Conservation (phyloP, 2,329 filamentous ascomycete genomes). For the Huntiella moniliformis region DNA sequence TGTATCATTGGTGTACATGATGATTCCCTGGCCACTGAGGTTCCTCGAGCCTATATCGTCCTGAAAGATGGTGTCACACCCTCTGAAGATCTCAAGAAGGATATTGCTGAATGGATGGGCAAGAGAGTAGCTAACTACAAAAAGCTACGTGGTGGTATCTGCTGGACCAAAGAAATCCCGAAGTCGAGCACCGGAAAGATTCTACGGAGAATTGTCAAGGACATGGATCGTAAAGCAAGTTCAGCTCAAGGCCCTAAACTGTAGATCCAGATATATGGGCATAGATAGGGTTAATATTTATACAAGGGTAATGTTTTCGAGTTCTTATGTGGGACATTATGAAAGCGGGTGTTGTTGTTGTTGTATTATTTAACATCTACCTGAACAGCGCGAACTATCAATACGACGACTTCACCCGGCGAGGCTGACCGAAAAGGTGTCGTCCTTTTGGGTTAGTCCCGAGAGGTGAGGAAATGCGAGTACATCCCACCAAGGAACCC, state of each 20-base stretch:
- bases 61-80: conserved; percentile 20
- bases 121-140: conserved; percentile 47
- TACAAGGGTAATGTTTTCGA: conserved; percentile 21
- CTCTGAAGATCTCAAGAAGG: conserved; percentile 18
- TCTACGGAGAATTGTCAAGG: conserved; percentile 30
- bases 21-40: conserved; percentile 42
- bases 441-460: no score
- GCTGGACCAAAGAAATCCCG: conserved; percentile 48
- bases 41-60: conserved; percentile 34
- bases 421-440: no score
- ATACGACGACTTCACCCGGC: no score
- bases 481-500: no score
- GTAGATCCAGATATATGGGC: no score
- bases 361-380: no score
- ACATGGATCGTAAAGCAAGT: conserved; percentile 17
- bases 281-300: no score
- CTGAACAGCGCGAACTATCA: no score
- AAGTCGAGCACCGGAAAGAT: conserved; percentile 44
- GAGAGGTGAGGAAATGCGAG: no score
- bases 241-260: no score
- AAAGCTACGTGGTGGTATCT: conserved; percentile 49
- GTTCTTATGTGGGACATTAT: background rate
- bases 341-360: no score
- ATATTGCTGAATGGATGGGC: conserved; percentile 24
- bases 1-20: conserved; percentile 45